Evolutionary conservation across 2,329 filamentous ascomycete genomes (phyloP), one percentile per base, ranked within the genome.

Genomic region (Orbilia ellipsospora): DNA sequence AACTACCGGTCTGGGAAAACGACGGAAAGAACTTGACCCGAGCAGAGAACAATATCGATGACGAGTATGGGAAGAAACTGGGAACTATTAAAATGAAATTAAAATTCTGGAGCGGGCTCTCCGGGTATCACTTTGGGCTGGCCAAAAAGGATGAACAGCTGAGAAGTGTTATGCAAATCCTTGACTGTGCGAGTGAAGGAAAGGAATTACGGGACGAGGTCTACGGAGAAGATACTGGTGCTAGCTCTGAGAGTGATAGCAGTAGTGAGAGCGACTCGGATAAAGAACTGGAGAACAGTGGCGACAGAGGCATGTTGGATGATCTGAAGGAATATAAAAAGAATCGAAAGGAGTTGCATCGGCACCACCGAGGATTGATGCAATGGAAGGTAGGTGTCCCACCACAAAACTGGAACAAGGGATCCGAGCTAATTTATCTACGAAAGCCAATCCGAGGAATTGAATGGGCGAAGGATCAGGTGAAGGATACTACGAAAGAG

Each of bases 351-450:
- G 85, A 87, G 74, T 82, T 90, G 77, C 89, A 92, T 81, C 83
- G 89, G 57, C 86, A 87, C 80, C 89, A 93, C 79, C 83, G 89
- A 20, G 90, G 90, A 0, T 80, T 90, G 48, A 93, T 93, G 90
- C 90, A 93, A 82, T 93, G 90, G 88, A 87, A 86, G 80, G 80
- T 79, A 36, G 15, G 59, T 36, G 23, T 10, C 42, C 5, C 10
- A 36, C 8, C 31, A 10, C 31, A 36, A 1, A 36, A 36, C 10
- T 36, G 10, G 31, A 23, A 26, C 28, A 36, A 42, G 10, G 40
- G n/a, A 10, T 26, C 12, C 4, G 16, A 4, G 44, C 45, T 72
- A 52, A 72, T 16, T 40, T 54, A 31, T 23, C 12, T 4, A 63
- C 45, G 15, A 36, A 18, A 73, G 84, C 86, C 78, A 82, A 86